phyloP scores from a whole-genome alignment of 805 yeast genomes.

The Candida sonorensis region DNA sequence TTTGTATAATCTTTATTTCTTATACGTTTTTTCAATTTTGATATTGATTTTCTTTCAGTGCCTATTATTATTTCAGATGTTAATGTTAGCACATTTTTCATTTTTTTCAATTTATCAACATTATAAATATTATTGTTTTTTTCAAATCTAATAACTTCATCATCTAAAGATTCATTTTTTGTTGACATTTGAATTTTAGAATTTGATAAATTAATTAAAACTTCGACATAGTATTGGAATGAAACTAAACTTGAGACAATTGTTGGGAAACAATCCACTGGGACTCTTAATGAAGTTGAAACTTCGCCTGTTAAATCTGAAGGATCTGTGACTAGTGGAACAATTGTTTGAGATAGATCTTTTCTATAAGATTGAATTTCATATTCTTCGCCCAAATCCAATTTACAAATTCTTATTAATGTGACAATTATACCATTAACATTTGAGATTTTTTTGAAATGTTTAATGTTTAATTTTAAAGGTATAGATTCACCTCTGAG shows the following conservation, averaged over 20 bases:
- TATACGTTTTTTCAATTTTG: slow-evolving; percentile 18
- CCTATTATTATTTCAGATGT: slow-evolving; percentile 79
- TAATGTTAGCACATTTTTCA: slow-evolving; percentile 72
- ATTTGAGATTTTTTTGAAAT: slow-evolving; percentile 63
- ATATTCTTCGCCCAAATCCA: slow-evolving; percentile 51
- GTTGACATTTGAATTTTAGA: slow-evolving; percentile 15
- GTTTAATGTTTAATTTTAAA: slow-evolving; percentile 57
- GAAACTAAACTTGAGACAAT: slow-evolving; percentile 64
- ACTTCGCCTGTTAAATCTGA: slow-evolving; percentile 47
- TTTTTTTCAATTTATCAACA: slow-evolving; percentile 70
- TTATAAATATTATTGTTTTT: slow-evolving; percentile 44
- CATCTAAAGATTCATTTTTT: slow-evolving; percentile 15
- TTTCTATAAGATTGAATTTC: slow-evolving; percentile 71
- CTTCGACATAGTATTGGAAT: slow-evolving; percentile 82
- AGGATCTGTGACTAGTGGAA: slow-evolving; percentile 78
- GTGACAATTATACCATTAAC: slow-evolving; percentile 73
- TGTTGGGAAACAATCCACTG: slow-evolving; percentile 83
- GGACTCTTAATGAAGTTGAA: slow-evolving; percentile 61
- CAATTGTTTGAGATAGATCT: slow-evolving; percentile 70
- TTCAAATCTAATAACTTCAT: slow-evolving; percentile 17
- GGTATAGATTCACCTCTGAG: slow-evolving; percentile 77
- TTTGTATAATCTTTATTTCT: neutral
- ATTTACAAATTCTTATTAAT: slow-evolving; percentile 70
- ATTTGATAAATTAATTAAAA: slow-evolving; percentile 71
- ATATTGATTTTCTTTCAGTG: slow-evolving; percentile 47